phyloP scores from a whole-genome alignment of 1,139 yeast species.

The Tardiomyces blankii region DNA sequence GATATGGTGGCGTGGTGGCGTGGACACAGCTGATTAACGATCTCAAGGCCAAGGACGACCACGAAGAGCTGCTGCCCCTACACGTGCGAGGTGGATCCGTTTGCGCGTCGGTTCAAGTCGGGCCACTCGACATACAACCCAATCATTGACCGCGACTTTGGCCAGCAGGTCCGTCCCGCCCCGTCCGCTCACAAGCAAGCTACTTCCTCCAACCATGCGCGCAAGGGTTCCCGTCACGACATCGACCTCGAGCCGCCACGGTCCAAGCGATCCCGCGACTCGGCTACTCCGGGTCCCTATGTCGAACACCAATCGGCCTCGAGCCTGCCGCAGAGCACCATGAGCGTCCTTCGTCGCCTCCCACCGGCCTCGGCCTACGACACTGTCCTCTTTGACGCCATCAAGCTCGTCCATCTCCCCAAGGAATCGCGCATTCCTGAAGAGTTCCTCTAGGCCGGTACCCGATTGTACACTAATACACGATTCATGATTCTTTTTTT shows the following conservation, averaged over 20 bases:
- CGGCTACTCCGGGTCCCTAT: constrained; percentile 2
- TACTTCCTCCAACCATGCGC: no score
- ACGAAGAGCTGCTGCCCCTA: constrained; percentile 59
- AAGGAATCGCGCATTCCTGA: constrained; percentile 12
- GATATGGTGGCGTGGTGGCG: constrained; percentile 41
- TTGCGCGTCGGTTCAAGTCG: constrained; percentile 24
- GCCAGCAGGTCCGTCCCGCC: no score
- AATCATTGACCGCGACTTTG: not conserved
- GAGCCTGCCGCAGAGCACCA: constrained; percentile 15
- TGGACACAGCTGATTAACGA: constrained; percentile 51
- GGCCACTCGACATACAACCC: not conserved
- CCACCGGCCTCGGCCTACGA: constrained; percentile 23
- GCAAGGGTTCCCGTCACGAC: no score
- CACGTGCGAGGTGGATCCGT: constrained; percentile 12
- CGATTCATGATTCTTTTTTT: no score
- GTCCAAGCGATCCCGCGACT: constrained; percentile 1
- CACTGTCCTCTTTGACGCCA: constrained; percentile 17
- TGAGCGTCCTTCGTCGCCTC: constrained; percentile 16
- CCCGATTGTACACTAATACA: no score
- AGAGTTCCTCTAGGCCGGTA: constrained; percentile 1
- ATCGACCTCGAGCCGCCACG: constrained; percentile 5
- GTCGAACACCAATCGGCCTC: constrained; percentile 1
- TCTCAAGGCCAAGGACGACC: constrained; percentile 46
- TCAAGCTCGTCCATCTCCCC: constrained; percentile 12
- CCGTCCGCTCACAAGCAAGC: no score